A percentile compares a stretch with the other conserved stretches of the same genome.
phyloP scores from a whole-genome alignment of 306 rosid genomes.

The Herpetospermum pedunculosum region DNA sequence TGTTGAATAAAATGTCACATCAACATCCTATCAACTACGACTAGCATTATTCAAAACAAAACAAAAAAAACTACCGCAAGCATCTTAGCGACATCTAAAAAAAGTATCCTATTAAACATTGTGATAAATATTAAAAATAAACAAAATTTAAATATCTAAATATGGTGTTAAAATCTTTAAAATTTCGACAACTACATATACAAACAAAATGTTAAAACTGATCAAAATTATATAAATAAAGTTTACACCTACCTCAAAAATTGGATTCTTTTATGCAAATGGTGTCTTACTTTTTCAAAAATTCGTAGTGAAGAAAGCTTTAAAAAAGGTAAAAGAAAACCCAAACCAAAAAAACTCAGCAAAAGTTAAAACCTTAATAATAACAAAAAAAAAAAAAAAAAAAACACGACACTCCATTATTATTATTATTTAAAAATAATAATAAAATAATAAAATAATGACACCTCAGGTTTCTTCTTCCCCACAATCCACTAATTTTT shows the following conservation, averaged over 20 bases:
- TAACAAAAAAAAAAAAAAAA: neutral
- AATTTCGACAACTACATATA: too few species aligned
- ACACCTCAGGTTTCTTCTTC: neutral
- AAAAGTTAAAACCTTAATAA: neutral
- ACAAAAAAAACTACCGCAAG: too few species aligned
- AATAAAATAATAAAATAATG: neutral
- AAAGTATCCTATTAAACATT: too few species aligned
- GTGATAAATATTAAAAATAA: too few species aligned
- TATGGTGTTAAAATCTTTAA: too few species aligned
- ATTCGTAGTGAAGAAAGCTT: neutral
- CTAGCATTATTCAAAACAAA: too few species aligned
- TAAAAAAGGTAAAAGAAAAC: neutral
- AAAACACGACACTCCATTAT: neutral
- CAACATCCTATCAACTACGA: too few species aligned
- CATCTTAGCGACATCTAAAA: too few species aligned
- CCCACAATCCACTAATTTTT: neutral
- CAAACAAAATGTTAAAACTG: too few species aligned
- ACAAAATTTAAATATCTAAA: too few species aligned
- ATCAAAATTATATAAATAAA: neutral
- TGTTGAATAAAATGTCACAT: too few species aligned
- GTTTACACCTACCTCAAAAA: neutral
- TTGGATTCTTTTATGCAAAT: neutral
- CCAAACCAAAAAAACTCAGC: neutral
- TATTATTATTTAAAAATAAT: too few species aligned
- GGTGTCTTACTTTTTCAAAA: neutral